These are phyloP conservation scores for Ascosphaera apis DNA, from an alignment of 2,329 filamentous ascomycete species.

Conservation along the genomic window DNA sequence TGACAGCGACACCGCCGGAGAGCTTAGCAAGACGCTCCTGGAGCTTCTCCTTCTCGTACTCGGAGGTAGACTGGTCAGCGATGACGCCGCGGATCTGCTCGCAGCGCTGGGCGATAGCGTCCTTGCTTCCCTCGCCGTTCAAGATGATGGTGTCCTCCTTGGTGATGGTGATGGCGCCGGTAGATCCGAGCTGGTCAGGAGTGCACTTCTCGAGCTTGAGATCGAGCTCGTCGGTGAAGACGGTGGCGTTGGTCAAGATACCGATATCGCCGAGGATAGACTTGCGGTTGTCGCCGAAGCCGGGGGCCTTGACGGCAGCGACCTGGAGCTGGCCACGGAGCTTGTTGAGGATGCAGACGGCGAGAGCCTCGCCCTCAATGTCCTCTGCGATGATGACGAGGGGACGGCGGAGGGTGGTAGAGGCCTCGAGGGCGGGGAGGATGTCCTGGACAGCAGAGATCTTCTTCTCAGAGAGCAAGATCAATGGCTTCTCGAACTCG, in stretches of 20 bases:
- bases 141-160: conserved; percentile 99
- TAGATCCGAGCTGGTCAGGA: conserved; percentile 84
- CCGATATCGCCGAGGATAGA: conserved; percentile 93
- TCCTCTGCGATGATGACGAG: conserved; percentile 98
- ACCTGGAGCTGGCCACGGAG: conserved; percentile 98
- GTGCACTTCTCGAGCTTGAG: conserved; percentile 98
- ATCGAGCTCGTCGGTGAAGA: conserved; percentile 96
- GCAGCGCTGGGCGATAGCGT: conserved; percentile 78
- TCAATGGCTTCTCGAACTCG: conserved; percentile 97
- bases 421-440: conserved; percentile 90
- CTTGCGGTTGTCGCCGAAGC: conserved; percentile 99
- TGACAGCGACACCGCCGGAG: conserved; percentile 94
- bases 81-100: conserved; percentile 98
- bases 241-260: conserved; percentile 85
- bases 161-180: conserved; percentile 96
- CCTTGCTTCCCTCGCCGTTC: conserved; percentile 91
- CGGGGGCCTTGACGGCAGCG: conserved; percentile 92
- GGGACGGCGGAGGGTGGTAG: conserved; percentile 80
- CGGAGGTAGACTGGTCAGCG: conserved; percentile 75
- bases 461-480: conserved; percentile 99
- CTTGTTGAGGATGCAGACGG: conserved; percentile 99
- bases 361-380: conserved; percentile 93
- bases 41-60: conserved; percentile 99
- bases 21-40: conserved; percentile 99
- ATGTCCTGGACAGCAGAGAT: conserved; percentile 99